phyloP scores from a whole-genome alignment of 2,329 filamentous ascomycete species.

The Trichoderma sp. region DNA sequence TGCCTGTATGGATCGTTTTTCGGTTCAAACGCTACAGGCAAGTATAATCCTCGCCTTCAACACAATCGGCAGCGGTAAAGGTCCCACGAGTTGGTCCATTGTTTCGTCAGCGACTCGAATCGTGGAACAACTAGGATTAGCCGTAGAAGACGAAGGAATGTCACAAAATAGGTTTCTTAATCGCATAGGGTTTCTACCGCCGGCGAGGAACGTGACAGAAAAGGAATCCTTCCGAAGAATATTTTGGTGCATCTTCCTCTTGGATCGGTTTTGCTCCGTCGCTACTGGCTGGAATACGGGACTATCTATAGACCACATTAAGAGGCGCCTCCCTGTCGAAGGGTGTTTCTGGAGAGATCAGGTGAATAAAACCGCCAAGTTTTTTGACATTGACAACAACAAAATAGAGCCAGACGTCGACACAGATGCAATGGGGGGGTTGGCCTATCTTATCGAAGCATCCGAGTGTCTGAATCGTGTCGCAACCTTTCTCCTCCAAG shows the following conservation, averaged over 20 bases:
- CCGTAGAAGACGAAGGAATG: slow-evolving; percentile 23
- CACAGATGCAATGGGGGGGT: slow-evolving; percentile 32
- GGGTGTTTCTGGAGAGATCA: slow-evolving; percentile 35
- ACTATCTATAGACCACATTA: slow-evolving; percentile 35
- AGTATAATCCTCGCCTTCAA: slow-evolving; percentile 35
- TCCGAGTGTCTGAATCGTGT: slow-evolving; percentile 43
- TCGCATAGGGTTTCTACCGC: slow-evolving; percentile 26
- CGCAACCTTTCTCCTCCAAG: slow-evolving; percentile 42
- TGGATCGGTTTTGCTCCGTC: slow-evolving; percentile 35
- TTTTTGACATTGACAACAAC: slow-evolving; percentile 26
- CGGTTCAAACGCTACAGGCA: slow-evolving; percentile 34
- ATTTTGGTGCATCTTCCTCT: slow-evolving; percentile 38
- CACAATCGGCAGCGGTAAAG: slow-evolving; percentile 22
- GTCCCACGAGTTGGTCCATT: slow-evolving; percentile 20
- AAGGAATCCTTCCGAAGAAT: slow-evolving; percentile 36
- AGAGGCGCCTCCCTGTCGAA: slow-evolving; percentile 35
- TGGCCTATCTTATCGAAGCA: slow-evolving; percentile 46
- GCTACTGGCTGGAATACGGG: slow-evolving; percentile 38
- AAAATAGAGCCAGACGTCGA: slow-evolving; percentile 11
- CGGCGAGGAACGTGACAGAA: slow-evolving; percentile 27
- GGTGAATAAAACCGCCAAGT: slow-evolving; percentile 25
- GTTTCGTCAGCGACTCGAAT: slow-evolving; percentile 21
- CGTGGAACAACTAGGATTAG: slow-evolving; percentile 28
- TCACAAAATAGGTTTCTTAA: slow-evolving; percentile 22
- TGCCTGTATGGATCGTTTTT: slow-evolving; percentile 23